These are phyloP conservation scores for Pseudogymnoascus verrucosus DNA, from an alignment of 2,329 filamentous ascomycete species.

Conservation along the genomic window DNA sequence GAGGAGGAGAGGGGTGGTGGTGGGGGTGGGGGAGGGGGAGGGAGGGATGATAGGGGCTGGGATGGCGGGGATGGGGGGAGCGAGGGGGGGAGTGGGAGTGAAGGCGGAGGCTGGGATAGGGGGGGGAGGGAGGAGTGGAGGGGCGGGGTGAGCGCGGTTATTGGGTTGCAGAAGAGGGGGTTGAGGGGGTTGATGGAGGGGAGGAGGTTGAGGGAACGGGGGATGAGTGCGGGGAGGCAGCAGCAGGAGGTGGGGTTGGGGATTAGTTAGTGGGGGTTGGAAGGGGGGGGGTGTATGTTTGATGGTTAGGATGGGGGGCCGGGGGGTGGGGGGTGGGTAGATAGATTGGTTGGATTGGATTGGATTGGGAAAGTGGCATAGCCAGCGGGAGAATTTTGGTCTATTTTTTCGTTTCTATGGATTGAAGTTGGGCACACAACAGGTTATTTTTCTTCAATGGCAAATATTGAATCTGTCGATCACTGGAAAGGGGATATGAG, in stretches of 20 bases:
- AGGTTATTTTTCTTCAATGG: background rate
- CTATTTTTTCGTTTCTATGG: background rate
- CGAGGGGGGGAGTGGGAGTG: no score
- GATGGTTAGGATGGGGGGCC: background rate
- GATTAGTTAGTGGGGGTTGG: background rate
- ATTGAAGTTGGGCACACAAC: background rate
- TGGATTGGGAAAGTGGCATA: slow-evolving; percentile 3
- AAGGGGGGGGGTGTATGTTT: background rate
- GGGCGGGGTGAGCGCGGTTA: slow-evolving; percentile 66
- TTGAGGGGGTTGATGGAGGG: slow-evolving; percentile 92
- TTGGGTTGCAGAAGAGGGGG: slow-evolving; percentile 90
- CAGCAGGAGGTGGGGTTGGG: background rate
- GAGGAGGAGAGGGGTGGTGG: no score
- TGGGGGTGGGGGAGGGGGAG: no score
- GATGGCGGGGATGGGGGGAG: no score
- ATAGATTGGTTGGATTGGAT: background rate
- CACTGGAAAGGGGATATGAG: background rate
- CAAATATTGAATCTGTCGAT: background rate
- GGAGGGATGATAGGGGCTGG: no score
- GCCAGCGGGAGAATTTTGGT: background rate
- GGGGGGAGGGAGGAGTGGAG: slow-evolving; percentile 26
- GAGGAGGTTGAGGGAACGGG: slow-evolving; percentile 70
- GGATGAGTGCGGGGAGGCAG: slow-evolving; percentile 31
- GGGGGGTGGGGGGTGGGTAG: background rate
- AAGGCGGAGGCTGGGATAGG: no score